Percentiles rank a stretch among this genome's conserved stretches.
Conservation (phyloP, 441 rosid genomes). For the Adansonia gregorii region DNA sequence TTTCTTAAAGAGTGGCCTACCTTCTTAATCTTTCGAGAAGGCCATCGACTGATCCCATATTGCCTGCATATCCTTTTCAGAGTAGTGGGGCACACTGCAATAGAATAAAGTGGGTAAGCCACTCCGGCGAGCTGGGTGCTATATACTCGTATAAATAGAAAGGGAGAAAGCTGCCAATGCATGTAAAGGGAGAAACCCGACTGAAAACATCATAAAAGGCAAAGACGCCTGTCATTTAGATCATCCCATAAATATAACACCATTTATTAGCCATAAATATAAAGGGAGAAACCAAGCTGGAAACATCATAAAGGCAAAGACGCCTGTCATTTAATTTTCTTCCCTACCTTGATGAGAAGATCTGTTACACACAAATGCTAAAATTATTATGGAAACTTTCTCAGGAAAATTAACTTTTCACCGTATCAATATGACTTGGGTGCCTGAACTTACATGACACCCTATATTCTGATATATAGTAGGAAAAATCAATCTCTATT, state of each 20-base stretch:
- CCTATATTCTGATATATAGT: not conserved
- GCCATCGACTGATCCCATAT: slow-evolving; percentile 89
- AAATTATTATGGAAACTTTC: not conserved
- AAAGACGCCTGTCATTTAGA: not conserved
- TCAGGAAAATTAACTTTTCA: not conserved
- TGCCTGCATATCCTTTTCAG: slow-evolving; percentile 90
- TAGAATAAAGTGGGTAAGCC: slow-evolving; percentile 25
- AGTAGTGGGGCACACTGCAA: slow-evolving; percentile 94
- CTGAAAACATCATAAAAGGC: not conserved
- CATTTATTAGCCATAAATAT: too few species aligned
- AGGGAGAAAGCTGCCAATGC: not conserved
- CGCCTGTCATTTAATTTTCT: not conserved
- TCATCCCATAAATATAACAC: not conserved
- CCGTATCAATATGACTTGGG: not conserved
- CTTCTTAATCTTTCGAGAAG: slow-evolving; percentile 87
- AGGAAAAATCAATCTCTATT: slow-evolving; percentile 10
- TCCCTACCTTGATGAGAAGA: not conserved
- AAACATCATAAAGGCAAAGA: not conserved
- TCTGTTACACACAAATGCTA: not conserved
- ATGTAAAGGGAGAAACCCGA: not conserved
- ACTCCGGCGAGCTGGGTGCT: not conserved
- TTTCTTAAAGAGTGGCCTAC: slow-evolving; percentile 84
- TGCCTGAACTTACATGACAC: not conserved
- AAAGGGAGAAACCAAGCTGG: not conserved
- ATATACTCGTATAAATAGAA: not conserved